Evolutionary conservation across 225 moss, liverwort and hornwort species (phyloP).

Genomic region (Straminergon stramineum): DNA sequence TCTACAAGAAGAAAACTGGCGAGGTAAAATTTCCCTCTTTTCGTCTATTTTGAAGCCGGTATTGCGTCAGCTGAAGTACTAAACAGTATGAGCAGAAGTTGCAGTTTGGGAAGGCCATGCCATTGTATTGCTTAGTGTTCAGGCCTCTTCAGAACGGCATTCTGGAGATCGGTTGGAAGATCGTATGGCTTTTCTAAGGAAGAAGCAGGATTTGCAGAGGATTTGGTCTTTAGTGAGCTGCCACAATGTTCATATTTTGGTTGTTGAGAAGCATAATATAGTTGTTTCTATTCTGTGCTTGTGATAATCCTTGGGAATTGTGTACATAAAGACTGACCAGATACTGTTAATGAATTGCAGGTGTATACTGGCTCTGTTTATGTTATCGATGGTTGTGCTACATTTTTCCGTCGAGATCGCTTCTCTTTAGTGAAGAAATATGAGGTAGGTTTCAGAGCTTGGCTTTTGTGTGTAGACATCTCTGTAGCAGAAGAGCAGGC

Average conservation of each 20-base stretch:
- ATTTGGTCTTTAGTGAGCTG: background rate
- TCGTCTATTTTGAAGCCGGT: background rate
- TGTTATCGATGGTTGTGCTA: slow-evolving; percentile 96
- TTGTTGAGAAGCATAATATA: background rate
- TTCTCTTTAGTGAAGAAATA: slow-evolving; percentile 98
- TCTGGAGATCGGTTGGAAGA: background rate
- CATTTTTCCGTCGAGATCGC: slow-evolving; percentile 86
- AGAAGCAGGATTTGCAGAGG: background rate
- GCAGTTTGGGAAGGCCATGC: background rate
- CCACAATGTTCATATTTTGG: background rate
- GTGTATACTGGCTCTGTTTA: slow-evolving; percentile 81
- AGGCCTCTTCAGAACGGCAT: background rate
- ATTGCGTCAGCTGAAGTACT: background rate
- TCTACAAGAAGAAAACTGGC: slow-evolving; percentile 97
- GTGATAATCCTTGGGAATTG: background rate
- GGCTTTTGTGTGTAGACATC: background rate
- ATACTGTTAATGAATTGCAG: slow-evolving; percentile 20
- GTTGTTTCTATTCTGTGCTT: background rate
- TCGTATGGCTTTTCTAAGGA: background rate
- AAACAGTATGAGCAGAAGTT: background rate
- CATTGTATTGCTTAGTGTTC: background rate
- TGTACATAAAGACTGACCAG: background rate
- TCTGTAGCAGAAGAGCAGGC: background rate
- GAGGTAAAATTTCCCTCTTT: slow-evolving; percentile 32
- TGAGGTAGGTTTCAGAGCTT: slow-evolving; percentile 43